Percentiles rank a stretch among this genome's conserved stretches.
Conservation (phyloP, 2,329 filamentous ascomycete species). For the Nannizzia gypsea region DNA sequence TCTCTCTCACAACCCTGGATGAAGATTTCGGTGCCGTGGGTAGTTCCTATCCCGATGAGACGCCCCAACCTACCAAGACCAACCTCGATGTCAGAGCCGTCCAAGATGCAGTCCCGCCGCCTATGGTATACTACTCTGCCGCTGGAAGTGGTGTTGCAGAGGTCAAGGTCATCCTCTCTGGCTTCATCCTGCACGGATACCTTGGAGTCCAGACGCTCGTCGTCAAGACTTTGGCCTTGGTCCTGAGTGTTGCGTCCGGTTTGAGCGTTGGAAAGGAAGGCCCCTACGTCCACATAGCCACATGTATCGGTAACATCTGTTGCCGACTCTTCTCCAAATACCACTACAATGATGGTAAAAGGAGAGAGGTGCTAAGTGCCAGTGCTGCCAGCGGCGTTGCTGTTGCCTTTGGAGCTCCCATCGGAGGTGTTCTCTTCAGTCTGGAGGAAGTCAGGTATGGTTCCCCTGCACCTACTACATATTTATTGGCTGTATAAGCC, state of each 20-base stretch:
- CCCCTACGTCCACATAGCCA: constrained; percentile 93
- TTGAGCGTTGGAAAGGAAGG: constrained; percentile 90
- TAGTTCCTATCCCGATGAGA: constrained; percentile 29
- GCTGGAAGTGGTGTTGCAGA: constrained; percentile 94
- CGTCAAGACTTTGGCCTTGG: constrained; percentile 70
- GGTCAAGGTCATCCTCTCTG: constrained; percentile 94
- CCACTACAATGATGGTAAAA: constrained; percentile 83
- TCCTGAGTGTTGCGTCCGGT: constrained; percentile 83
- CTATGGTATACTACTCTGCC: constrained; percentile 91
- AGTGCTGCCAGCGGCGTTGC: constrained; percentile 86
- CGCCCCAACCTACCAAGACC: constrained; percentile 29
- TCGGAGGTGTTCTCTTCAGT: constrained; percentile 89
- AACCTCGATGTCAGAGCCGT: constrained; percentile 23
- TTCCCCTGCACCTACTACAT: not conserved
- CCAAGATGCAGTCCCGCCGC: constrained; percentile 37
- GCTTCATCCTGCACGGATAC: constrained; percentile 93
- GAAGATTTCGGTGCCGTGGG: constrained; percentile 73
- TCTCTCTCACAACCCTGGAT: constrained; percentile 77
- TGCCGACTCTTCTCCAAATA: constrained; percentile 94
- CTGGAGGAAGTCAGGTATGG: constrained; percentile 70
- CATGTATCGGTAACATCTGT: constrained; percentile 87
- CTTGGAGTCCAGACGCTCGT: constrained; percentile 76
- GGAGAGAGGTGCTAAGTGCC: constrained; percentile 82
- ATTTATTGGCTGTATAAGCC: not conserved
- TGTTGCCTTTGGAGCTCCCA: constrained; percentile 84